These are phyloP conservation scores for Claviceps maximensis DNA, from an alignment of 2,329 filamentous ascomycete species.

Conservation along the genomic window DNA sequence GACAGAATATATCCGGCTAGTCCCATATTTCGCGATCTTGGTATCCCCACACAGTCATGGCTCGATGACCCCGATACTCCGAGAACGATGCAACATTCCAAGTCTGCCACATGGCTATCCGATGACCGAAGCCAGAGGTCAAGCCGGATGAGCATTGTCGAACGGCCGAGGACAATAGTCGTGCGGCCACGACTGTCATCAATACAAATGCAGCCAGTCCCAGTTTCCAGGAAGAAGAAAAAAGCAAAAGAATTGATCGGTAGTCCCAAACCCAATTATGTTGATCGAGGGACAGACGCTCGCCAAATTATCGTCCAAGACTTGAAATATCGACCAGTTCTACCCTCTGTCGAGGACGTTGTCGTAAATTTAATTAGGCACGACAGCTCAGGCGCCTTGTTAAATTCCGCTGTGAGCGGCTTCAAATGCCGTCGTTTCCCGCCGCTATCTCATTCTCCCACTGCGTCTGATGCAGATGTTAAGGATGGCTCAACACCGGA, in stretches of 20 bases:
- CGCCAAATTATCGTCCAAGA: slow-evolving; percentile 12
- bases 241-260: slow-evolving; percentile 11
- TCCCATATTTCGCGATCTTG: slow-evolving; percentile 20
- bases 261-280: slow-evolving; percentile 16
- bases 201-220: slow-evolving; percentile 17
- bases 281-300: slow-evolving; percentile 28
- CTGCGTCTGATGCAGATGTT: slow-evolving; percentile 11
- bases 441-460: slow-evolving; percentile 12
- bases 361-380: slow-evolving; percentile 38
- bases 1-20: slow-evolving; percentile 20
- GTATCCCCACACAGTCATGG: slow-evolving; percentile 12
- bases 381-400: slow-evolving; percentile 24
- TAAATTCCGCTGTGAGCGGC: slow-evolving; percentile 33
- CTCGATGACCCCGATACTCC: slow-evolving; percentile 10
- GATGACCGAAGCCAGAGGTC: slow-evolving; percentile 11
- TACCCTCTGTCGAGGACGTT: slow-evolving; percentile 42
- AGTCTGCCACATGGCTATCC: slow-evolving; percentile 15
- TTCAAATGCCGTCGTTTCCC: slow-evolving; percentile 23
- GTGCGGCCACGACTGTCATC: slow-evolving; percentile 17
- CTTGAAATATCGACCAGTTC: slow-evolving; percentile 26
- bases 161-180: slow-evolving; percentile 15
- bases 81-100: slow-evolving; percentile 9
- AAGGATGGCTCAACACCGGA: slow-evolving; percentile 11
- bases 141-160: slow-evolving; percentile 14
- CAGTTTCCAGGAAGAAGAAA: slow-evolving; percentile 17